Evolutionary conservation across 139 green algal species (phyloP), one percentile per base, ranked within the genome.

Genomic region (Chara braunii): DNA sequence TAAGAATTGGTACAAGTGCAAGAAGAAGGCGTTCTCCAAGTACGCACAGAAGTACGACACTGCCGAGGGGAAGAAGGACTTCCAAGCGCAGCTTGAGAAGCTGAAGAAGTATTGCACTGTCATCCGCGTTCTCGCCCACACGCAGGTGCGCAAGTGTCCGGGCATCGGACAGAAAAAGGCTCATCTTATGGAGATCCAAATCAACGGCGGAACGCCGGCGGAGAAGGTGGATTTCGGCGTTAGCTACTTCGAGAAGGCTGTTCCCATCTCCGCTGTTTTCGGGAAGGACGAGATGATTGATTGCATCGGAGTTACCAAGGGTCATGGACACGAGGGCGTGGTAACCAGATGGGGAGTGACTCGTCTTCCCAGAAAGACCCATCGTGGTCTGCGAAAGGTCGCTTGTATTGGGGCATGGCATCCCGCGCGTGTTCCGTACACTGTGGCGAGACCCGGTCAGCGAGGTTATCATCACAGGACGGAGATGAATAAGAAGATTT

Each of bases 401-500:
- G 94, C 88, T 14, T 99, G 93, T 86, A 95, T 99, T 68, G 93
- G 93, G 51, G 87, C 93, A 8, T 99, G 93, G 93, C 93, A 99
- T 80, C 94, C 94, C 51, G 89, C 94, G 37, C 88, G 90, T 54
- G 90, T 99, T 60, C 81, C 83, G 55, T 99, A 88, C 90, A 95
- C 87, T 24, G 94, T 98, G 51, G 87, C 94, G 12, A 87, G 94
- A 48, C 81, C 89, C 7, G 94, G 94, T 83, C 93, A 97, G 86
- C 70, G 89, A 72, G 94, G 94, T 57, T 96, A 94, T 83, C 88
- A 96, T 83, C 94, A 99, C 86, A 84, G 94, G 57, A 99, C 94
- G 0, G 91, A 99, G 86, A 94, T 95, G 80, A 98, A 99, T 92
- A 98, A 99, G 90, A 99, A 98, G 90, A 78, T 97, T n/a, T 97